Conservation (phyloP, 1,284 basidiomycete species). For the Malassezia sympodialis region DNA sequence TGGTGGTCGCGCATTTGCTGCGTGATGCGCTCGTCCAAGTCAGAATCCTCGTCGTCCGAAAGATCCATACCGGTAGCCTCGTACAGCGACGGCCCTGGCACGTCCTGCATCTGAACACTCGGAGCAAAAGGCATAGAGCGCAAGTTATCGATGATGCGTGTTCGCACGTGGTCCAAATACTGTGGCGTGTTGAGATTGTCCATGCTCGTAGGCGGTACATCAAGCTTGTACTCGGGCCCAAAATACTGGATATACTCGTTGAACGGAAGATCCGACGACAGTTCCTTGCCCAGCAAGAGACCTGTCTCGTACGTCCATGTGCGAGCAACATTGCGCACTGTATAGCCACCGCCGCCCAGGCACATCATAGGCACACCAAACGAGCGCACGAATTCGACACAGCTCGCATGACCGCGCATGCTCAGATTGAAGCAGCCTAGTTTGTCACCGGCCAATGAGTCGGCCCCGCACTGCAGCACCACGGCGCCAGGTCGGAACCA, state of each 20-base stretch:
- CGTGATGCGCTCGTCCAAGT: constrained; percentile 47
- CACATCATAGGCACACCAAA: constrained; percentile 81
- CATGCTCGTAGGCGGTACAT: constrained; percentile 84
- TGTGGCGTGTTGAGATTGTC: constrained; percentile 81
- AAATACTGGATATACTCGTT: constrained; percentile 98
- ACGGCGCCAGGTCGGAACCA: constrained; percentile 81
- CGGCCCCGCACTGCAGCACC: constrained; percentile 88
- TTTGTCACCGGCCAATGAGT: constrained; percentile 89
- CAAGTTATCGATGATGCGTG: constrained; percentile 66
- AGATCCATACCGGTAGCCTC: constrained; percentile 54
- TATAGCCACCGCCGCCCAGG: constrained; percentile 92
- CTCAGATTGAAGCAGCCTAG: constrained; percentile 91
- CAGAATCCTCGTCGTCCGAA: constrained; percentile 46
- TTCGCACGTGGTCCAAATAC: constrained; percentile 68
- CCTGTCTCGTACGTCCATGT: constrained; percentile 97
- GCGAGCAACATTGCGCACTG: constrained; percentile 77
- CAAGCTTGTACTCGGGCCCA: constrained; percentile 84
- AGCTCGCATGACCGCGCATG: constrained; percentile 83
- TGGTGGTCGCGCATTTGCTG: constrained; percentile 38
- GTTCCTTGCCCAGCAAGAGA: constrained; percentile 75
- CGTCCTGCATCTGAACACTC: constrained; percentile 74
- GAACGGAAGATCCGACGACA: constrained; percentile 71
- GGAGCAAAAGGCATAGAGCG: constrained; percentile 70
- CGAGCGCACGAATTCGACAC: constrained; percentile 73
- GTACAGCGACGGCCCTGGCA: constrained; percentile 55